A percentile compares a stretch with the other conserved stretches of the same genome.
Conservation (phyloP, 768 basidiomycete genomes). For the Cystobasidium ongulense region DNA sequence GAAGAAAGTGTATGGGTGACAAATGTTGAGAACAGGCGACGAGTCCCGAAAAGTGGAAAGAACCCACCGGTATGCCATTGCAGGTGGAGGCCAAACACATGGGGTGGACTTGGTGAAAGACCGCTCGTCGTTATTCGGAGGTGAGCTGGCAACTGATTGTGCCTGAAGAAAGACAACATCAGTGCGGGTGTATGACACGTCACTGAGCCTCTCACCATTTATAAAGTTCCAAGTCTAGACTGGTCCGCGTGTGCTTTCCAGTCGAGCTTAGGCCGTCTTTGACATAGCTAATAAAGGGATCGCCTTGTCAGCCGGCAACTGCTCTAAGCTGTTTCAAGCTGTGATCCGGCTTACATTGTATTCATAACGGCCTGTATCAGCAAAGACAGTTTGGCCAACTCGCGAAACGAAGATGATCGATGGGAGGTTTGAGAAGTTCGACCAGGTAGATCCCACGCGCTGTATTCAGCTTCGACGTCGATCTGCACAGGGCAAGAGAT, state of each 20-base stretch:
- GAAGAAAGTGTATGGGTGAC: too few relatives aligned
- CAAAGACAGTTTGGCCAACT: background rate
- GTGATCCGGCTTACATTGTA: background rate
- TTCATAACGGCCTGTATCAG: background rate
- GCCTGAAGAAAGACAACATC: background rate
- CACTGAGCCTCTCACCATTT: background rate
- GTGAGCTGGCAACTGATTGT: background rate
- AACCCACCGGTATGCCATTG: background rate
- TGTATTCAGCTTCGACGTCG: background rate
- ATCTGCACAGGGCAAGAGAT: too few relatives aligned
- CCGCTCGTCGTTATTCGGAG: background rate
- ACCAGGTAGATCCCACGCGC: background rate
- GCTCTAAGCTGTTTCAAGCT: background rate
- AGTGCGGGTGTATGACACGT: too few relatives aligned
- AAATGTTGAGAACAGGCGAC: background rate
- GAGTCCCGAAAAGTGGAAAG: background rate
- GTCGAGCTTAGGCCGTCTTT: too few relatives aligned
- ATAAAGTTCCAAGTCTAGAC: background rate
- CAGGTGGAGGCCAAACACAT: background rate
- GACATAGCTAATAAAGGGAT: too few relatives aligned
- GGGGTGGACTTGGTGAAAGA: background rate
- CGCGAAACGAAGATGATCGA: background rate
- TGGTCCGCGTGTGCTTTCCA: background rate
- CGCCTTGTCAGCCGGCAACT: background rate
- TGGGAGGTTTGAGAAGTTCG: background rate